Base-by-base conservation (phyloP, 2,329 filamentous ascomycete genomes). In the Ophioceras dolichostomum region DNA sequence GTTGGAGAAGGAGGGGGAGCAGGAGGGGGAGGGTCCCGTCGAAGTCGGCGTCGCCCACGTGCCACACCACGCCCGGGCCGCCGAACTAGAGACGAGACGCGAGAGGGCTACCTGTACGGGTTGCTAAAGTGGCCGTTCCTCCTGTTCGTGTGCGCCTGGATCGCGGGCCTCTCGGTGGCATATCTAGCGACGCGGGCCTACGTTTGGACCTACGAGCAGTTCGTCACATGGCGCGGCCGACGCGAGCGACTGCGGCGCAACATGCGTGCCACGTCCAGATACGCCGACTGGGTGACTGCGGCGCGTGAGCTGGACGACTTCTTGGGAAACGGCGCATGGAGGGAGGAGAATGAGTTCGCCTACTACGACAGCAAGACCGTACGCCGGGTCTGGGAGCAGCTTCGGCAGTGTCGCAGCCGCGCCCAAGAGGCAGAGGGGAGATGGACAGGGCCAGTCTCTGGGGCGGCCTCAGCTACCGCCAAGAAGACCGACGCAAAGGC, bases 51-150 rank as follows among this genome's bases (percentile, higher is more conserved):
- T 63, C 21, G 51, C 54, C 52, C 62, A 31, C 57, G 57, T 1
- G 49, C 66, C 2, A 47, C 68, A 6, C 22, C 7, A 7, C 22
- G 22, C 7, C 22, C 22, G 8, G 69, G 73, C 21, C 68, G 68
- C 16, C 68, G 82, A 40, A 81, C 75, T 45, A 84, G 78, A 51
- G 91, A 98, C 55, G 91, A 98, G 65, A 96, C 89, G 2, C 70
- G 91, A 46, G 91, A 98, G 62, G 91, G 91, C 16, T 85, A 91
- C 53, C 70, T 94, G 10, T 98, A 98, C 57, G 76, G 74, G 2
- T 56, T 98, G 32, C 67, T 94, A 36, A 95, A 96, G 58, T 96
- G 88, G 82, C 91, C 91, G 2, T 72, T 98, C 46, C 67, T 98
- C 24, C 57, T 87, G 24, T 71, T 83, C 29, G 86, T 94, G 3